Conservation (phyloP, 2,329 filamentous ascomycete genomes). For the Daldinia sp. region DNA sequence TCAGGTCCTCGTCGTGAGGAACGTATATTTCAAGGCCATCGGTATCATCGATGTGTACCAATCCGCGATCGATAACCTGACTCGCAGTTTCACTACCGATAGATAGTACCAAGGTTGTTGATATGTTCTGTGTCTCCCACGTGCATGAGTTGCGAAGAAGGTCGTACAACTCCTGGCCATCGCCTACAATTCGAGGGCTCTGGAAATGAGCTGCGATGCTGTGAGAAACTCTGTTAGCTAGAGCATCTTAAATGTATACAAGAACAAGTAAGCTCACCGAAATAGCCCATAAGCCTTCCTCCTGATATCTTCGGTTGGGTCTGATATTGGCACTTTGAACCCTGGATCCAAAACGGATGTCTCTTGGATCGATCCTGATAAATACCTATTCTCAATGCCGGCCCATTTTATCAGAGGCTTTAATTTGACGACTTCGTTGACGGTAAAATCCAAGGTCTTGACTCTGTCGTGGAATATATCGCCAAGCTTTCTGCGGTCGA, state of each 20-base stretch:
- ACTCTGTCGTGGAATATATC: constrained; percentile 48
- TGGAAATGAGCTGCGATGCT: constrained; percentile 50
- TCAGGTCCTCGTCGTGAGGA: constrained; percentile 43
- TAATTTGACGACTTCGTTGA: constrained; percentile 52
- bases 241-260: background rate
- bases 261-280: constrained; percentile 43
- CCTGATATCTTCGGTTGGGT: constrained; percentile 47
- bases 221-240: background rate
- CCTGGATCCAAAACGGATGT: constrained; percentile 47
- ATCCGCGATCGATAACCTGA: constrained; percentile 39
- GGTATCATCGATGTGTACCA: constrained; percentile 36
- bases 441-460: constrained; percentile 53
- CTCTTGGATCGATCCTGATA: constrained; percentile 53
- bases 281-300: constrained; percentile 51
- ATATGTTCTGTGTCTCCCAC: constrained; percentile 52
- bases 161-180: constrained; percentile 42
- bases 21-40: constrained; percentile 48
- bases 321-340: constrained; percentile 37
- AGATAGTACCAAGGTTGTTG: constrained; percentile 45
- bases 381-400: constrained; percentile 48
- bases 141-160: constrained; percentile 43
- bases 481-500: constrained; percentile 50
- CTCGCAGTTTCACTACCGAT: constrained; percentile 45
- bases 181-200: constrained; percentile 42
- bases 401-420: constrained; percentile 53